A percentile compares a stretch with the other conserved stretches of the same genome.
These are phyloP conservation scores for Coemansia sp. DNA, from an alignment of 192 early-diverging fungal species.

Conservation along the genomic window DNA sequence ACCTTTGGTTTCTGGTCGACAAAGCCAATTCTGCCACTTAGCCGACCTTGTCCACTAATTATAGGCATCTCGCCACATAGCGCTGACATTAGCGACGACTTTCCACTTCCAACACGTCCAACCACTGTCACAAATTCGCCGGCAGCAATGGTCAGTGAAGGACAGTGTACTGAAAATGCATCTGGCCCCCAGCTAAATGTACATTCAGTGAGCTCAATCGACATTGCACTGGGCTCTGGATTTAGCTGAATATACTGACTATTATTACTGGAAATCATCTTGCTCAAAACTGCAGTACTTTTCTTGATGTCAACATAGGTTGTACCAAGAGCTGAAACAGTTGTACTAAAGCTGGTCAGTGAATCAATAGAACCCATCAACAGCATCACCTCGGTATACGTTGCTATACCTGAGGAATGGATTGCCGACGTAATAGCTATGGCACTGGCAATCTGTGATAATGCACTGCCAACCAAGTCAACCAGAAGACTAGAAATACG, in stretches of 20 bases:
- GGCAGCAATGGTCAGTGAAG: conserved; percentile 8
- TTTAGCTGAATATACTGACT: conserved; percentile 3
- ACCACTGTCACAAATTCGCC: not conserved
- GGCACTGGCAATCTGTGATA: conserved; percentile 58
- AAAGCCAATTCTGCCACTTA: not conserved
- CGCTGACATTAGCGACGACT: not conserved
- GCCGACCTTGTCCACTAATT: not conserved
- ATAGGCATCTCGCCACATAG: not conserved
- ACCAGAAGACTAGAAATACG: conserved; percentile 12
- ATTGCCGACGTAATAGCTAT: conserved; percentile 60
- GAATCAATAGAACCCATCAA: conserved; percentile 26
- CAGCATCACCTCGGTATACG: conserved; percentile 15
- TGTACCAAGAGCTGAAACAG: not conserved
- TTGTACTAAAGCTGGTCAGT: conserved; percentile 12
- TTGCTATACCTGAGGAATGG: conserved; percentile 17
- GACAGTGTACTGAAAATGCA: conserved; percentile 58
- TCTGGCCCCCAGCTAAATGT: conserved; percentile 29
- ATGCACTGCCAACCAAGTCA: conserved; percentile 25
- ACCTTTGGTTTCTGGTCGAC: not conserved
- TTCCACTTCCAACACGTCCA: not conserved
- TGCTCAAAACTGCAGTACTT: conserved; percentile 3
- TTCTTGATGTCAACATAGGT: not conserved
- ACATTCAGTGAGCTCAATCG: conserved; percentile 21
- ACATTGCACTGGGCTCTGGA: not conserved
- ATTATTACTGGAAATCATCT: not conserved